Base-by-base conservation (phyloP, 1,284 basidiomycete genomes). In the Kwoniella shivajii region DNA sequence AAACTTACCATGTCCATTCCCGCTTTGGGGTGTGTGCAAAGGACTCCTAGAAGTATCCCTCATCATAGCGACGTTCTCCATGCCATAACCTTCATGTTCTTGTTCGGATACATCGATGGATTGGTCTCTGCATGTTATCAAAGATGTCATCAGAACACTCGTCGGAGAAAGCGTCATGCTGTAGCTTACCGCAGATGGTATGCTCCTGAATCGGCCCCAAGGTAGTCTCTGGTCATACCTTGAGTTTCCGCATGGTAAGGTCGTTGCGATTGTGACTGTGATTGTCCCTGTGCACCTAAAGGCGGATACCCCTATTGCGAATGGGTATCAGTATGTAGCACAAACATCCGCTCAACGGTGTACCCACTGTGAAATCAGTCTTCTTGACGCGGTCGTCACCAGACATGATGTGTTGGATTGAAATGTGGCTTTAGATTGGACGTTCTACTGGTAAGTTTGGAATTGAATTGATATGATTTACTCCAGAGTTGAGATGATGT, bases 41-140 rank as follows among this genome's bases (percentile, higher is more conserved):
- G 57, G 64, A 38, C 52, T 68, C 24, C 61, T 59, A 14, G 59
- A 62, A 42, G 54, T 53, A 33, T 52, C 60, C 18, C 50, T 57
- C 55, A 39, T 54, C 46, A 49, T 60, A 29, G 50, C 49, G 34
- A 49, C 34, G 10, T 46, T 56, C 34, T 41, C 26, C 56, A 61
- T 58, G 16, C 57, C 59, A 50, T 65, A 62, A 14, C 33, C 52
- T 34, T 69, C 65, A 16, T 48, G 24, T 34, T 69, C 65, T 14
- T 48, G 24, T 14, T 61, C 59, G 6, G 57, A 39, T 14, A 49
- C 50, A 34, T 64, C 63, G 14, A 66, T 43, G 7, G 65, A 65
- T 44, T 56, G 62, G 42, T 66, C 66, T 20, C 65, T 66, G 29
- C 10, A 36, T 29, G 16, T 16, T 10, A 30, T 45, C 43, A 36